A percentile compares a stretch with the other conserved stretches of the same genome.
Evolutionary conservation across 106 monocot genomes (phyloP).

Genomic region (Apostasia ramifera): DNA sequence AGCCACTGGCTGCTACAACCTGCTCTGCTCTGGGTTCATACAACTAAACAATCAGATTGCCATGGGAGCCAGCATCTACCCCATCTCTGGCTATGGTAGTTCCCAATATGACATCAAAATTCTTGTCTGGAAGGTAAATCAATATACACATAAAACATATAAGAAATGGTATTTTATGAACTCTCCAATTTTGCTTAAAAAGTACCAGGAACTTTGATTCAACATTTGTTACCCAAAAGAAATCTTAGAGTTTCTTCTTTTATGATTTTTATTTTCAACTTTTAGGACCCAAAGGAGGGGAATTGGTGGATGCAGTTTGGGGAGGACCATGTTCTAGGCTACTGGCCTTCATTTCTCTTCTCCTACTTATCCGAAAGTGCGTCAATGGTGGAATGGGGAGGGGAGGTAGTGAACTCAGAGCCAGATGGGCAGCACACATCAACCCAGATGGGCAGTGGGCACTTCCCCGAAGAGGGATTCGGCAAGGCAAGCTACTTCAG

Average conservation of each 20-base stretch:
- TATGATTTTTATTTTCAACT: neutral
- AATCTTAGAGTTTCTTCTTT: neutral
- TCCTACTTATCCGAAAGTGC: slow-evolving; percentile 53
- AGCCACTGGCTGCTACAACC: slow-evolving; percentile 86
- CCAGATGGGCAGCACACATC: slow-evolving; percentile 71
- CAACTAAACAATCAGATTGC: slow-evolving; percentile 69
- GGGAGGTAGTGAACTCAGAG: slow-evolving; percentile 72
- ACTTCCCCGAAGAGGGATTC: slow-evolving; percentile 68
- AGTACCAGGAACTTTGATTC: too few relatives aligned
- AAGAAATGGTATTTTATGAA: too few relatives aligned
- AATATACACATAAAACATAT: neutral
- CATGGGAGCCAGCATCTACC: slow-evolving; percentile 74
- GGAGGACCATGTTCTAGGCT: slow-evolving; percentile 56
- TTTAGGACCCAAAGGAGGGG: slow-evolving; percentile 62
- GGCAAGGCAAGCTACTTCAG: slow-evolving; percentile 77
- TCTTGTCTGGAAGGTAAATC: slow-evolving; percentile 82
- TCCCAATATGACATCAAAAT: slow-evolving; percentile 86
- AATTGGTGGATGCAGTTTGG: slow-evolving; percentile 92
- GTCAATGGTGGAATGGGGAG: slow-evolving; percentile 81
- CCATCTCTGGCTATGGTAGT: slow-evolving; percentile 50
- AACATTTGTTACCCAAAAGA: too few relatives aligned
- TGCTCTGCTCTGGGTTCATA: slow-evolving; percentile 84
- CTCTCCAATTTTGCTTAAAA: too few relatives aligned
- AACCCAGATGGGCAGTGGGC: slow-evolving; percentile 78
- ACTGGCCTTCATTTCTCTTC: slow-evolving; percentile 79